A percentile compares a stretch with the other conserved stretches of the same genome.
Evolutionary conservation across 371 early-diverging fungal genomes (phyloP).

Genomic region (Mortierella sp.): DNA sequence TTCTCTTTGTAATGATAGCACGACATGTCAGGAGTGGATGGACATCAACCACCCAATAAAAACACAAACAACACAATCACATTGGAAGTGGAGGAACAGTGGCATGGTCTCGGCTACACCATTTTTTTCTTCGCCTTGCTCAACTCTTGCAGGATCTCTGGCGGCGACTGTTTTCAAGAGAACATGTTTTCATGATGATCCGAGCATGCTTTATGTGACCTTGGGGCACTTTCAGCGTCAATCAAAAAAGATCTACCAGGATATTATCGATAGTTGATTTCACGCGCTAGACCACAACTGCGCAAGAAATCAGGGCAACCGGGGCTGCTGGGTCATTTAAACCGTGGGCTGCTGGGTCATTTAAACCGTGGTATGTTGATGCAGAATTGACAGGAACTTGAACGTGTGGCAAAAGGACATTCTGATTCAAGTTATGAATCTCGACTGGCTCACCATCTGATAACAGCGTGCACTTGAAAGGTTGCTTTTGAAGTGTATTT

Average conservation of each 20-base stretch:
- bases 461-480: background rate
- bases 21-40: conserved; percentile 8
- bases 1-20: conserved; percentile 11
- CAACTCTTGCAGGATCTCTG: background rate
- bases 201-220: background rate
- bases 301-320: too few relatives aligned
- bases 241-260: background rate
- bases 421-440: too few relatives aligned
- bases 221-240: background rate
- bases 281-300: background rate
- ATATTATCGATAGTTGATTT: background rate
- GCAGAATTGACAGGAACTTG: too few relatives aligned
- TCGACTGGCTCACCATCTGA: too few relatives aligned
- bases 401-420: too few relatives aligned
- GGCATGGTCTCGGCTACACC: background rate
- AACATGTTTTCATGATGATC: background rate
- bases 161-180: background rate
- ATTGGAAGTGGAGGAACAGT: background rate
- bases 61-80: background rate
- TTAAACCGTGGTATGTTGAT: too few relatives aligned
- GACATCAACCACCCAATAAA: conserved; percentile 11
- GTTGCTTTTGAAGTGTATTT: too few relatives aligned
- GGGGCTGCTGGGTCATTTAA: too few relatives aligned
- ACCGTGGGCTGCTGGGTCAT: too few relatives aligned
- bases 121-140: background rate